phyloP scores from a whole-genome alignment of 805 yeast species.

The Wickerhamomyces subpelliculosus region DNA sequence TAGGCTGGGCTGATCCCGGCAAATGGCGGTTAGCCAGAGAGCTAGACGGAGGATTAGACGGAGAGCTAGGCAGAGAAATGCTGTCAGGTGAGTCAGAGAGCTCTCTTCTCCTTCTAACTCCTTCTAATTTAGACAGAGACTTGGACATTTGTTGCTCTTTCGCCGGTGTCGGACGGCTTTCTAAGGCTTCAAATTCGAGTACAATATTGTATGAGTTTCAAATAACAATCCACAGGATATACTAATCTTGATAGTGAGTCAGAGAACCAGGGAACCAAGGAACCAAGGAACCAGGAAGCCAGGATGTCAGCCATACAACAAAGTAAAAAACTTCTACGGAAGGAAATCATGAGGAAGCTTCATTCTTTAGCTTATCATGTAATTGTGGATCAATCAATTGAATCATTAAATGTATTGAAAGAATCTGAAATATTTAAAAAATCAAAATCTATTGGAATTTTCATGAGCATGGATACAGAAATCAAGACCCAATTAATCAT shows the following conservation, averaged over 20 bases:
- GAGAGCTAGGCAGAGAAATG: not conserved
- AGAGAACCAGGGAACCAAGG: no score
- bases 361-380: conserved; percentile 11
- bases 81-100: not conserved
- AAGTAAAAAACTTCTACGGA: conserved; percentile 19
- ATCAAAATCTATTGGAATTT: conserved; percentile 54
- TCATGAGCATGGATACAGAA: conserved; percentile 78
- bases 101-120: no score
- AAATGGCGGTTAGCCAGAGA: not conserved
- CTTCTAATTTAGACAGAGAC: no score
- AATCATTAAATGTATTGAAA: conserved; percentile 12
- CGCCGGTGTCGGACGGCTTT: no score
- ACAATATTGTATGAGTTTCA: no score
- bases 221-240: no score
- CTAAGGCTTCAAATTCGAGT: no score
- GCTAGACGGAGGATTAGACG: not conserved
- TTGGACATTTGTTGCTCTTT: no score
- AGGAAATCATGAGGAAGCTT: conserved; percentile 12
- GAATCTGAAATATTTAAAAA: conserved; percentile 27
- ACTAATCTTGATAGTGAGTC: no score
- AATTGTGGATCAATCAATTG: conserved; percentile 21
- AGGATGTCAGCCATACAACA: not conserved
- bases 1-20: not conserved
- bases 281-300: not conserved
- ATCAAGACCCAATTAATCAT: conserved; percentile 54